Percentiles rank a stretch among this genome's conserved stretches.
These are phyloP conservation scores for Stygiomarasmius scandens DNA, from an alignment of 1,284 basidiomycete genomes.

Conservation along the genomic window DNA sequence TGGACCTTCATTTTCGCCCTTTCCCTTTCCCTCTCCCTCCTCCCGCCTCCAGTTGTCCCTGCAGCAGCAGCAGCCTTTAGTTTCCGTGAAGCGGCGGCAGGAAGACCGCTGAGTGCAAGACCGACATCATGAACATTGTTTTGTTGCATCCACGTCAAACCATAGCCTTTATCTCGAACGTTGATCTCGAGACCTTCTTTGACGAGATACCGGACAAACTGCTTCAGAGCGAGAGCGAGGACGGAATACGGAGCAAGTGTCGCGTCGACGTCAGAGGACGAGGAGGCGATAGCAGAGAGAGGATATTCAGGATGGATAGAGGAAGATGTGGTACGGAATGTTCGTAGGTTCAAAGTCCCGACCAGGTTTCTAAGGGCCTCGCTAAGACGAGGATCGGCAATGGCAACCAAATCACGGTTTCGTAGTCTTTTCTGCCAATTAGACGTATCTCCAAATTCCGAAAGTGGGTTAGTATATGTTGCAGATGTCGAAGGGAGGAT, in stretches of 20 bases:
- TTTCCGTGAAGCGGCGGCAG: not conserved
- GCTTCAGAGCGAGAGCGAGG: slow-evolving; percentile 41
- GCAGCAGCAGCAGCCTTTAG: slow-evolving; percentile 5
- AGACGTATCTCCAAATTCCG: not conserved
- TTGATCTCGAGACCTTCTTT: slow-evolving; percentile 35
- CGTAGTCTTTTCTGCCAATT: slow-evolving; percentile 1
- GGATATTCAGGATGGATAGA: slow-evolving; percentile 24
- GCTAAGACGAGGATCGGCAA: slow-evolving; percentile 13
- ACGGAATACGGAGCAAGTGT: slow-evolving; percentile 48
- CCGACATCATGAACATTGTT: slow-evolving; percentile 12
- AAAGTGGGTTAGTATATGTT: too few species aligned
- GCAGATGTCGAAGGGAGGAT: not conserved
- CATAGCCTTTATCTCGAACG: slow-evolving; percentile 29
- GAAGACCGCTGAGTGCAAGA: not conserved
- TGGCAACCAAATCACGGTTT: slow-evolving; percentile 5
- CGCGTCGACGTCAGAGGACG: slow-evolving; percentile 32
- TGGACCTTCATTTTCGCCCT: slow-evolving; percentile 10
- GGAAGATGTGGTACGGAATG: not conserved
- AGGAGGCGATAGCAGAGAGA: slow-evolving; percentile 26
- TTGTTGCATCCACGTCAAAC: slow-evolving; percentile 6
- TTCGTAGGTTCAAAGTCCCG: not conserved
- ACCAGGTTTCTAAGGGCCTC: not conserved
- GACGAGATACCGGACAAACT: slow-evolving; percentile 38
- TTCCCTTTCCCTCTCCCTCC: not conserved
- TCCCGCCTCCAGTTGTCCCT: slow-evolving; percentile 3